Evolutionary conservation across 306 rosid genomes (phyloP).

Genomic region (Gastrolobium bilobum): DNA sequence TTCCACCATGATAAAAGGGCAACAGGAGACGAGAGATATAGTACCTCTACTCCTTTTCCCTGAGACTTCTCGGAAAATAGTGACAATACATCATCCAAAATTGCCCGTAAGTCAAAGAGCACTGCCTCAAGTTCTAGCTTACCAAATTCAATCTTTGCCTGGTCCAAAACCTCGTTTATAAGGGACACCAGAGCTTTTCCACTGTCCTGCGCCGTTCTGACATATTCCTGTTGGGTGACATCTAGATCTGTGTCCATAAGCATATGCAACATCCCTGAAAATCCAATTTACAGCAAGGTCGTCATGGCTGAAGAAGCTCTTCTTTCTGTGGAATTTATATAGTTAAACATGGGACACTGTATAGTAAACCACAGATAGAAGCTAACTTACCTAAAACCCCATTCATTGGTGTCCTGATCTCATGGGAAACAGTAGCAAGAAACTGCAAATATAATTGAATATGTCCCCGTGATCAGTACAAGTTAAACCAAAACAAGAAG

Average conservation of each 20-base stretch:
- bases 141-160: slow-evolving; percentile 96
- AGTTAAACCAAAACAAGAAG: slow-evolving; percentile 36
- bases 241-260: slow-evolving; percentile 97
- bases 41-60: slow-evolving; percentile 97
- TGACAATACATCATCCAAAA: slow-evolving; percentile 90
- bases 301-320: slow-evolving; percentile 38
- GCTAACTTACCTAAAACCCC: slow-evolving; percentile 92
- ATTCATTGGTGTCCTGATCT: slow-evolving; percentile 98
- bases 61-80: slow-evolving; percentile 95
- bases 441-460: slow-evolving; percentile 69
- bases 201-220: slow-evolving; percentile 91
- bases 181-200: slow-evolving; percentile 96
- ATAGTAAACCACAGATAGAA: slow-evolving; percentile 27
- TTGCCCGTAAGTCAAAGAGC: slow-evolving; percentile 74
- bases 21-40: slow-evolving; percentile 33
- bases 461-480: slow-evolving; percentile 34
- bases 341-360: slow-evolving; percentile 20
- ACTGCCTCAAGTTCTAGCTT: slow-evolving; percentile 96
- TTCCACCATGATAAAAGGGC: background rate
- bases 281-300: slow-evolving; percentile 47
- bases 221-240: slow-evolving; percentile 90
- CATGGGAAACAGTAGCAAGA: slow-evolving; percentile 98
- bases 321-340: background rate
- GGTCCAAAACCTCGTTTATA: slow-evolving; percentile 95
- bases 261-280: slow-evolving; percentile 96